Evolutionary conservation across 2,329 filamentous ascomycete genomes (phyloP), one percentile per base, ranked within the genome.

Genomic region (Stemphylium beticola): DNA sequence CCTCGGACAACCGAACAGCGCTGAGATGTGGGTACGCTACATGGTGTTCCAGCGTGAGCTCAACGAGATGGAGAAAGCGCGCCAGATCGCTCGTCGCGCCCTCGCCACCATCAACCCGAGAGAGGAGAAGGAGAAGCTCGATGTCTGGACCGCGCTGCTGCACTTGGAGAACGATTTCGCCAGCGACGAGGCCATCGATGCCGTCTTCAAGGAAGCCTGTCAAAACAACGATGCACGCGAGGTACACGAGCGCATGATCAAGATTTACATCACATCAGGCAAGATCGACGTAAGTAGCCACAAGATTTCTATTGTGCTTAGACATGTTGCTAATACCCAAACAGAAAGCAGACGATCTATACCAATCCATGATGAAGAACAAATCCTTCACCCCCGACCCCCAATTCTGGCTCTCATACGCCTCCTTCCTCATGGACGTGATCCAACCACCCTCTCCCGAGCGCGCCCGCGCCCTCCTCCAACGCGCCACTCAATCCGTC

Each of bases 11-110:
- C 92, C 95, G 2, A 92, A 98, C 77, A 93, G 91, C n/a, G 96
- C 93, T 0, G 82, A 89, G 58, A 84, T 98, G 24, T 99, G 95
- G 95, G 91, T 97, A 49, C 86, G 91, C 62, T 99, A 99, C 79
- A 98, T 99, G 92, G 92, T 93, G n/a, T 96, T 96, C 83, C 92
- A 98, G 77, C 88, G 97, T 75, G 89, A 96, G 72, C 85, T 96
- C 47, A 91, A 91, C 71, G 95, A 99, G 77, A 82, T 96, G 17
- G 86, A 88, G 57, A 95, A 92, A 76, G 93, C 95, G 11, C 87
- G 93, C 43, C 90, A 93, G 62, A 89, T 97, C 55, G 93, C 92
- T 2, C 90, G 97, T 77, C 89, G 95, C 57, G 95, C 95, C 15
- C 85, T 98, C 60, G 88, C 89, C 71, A 96, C 90, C 14, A 98